Percentiles rank a stretch among this genome's conserved stretches.
Evolutionary conservation across 768 basidiomycete species (phyloP).

Genomic region (Phylloporus rhodoxanthus): DNA sequence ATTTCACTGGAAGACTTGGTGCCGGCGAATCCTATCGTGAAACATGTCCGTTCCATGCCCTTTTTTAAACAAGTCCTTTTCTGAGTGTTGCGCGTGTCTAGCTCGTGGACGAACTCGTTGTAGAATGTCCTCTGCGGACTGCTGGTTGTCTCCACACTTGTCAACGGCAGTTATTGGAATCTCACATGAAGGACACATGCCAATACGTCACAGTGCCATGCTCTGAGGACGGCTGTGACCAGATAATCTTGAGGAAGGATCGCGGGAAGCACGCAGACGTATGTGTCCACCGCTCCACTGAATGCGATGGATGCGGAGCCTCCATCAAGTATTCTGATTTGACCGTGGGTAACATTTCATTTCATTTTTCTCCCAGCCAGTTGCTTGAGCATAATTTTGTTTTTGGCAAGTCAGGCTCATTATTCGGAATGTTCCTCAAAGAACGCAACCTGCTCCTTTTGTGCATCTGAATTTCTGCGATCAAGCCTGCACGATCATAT

Average conservation of each 20-base stretch:
- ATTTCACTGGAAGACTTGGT: conserved; percentile 52
- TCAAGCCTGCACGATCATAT: conserved; percentile 33
- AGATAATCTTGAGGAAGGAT: conserved; percentile 42
- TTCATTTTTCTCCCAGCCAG: neutral
- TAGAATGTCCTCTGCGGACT: conserved; percentile 58
- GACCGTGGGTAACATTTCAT: conserved; percentile 29
- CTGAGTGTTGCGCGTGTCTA: conserved; percentile 26
- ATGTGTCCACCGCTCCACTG: conserved; percentile 33
- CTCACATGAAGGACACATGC: conserved; percentile 61
- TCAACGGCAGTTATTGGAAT: conserved; percentile 59
- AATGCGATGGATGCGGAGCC: conserved; percentile 37
- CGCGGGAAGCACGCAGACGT: conserved; percentile 36
- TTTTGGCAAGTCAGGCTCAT: conserved; percentile 32
- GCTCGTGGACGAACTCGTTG: conserved; percentile 79
- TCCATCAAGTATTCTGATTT: conserved; percentile 32
- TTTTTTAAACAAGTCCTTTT: conserved; percentile 3
- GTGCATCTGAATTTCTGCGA: conserved; percentile 33
- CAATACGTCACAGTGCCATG: conserved; percentile 51
- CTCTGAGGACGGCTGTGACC: conserved; percentile 41
- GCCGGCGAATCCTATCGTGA: conserved; percentile 69
- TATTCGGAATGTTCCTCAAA: conserved; percentile 34
- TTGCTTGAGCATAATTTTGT: conserved; percentile 1
- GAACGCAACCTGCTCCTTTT: conserved; percentile 37
- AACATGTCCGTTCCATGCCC: conserved; percentile 37
- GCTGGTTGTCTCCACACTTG: conserved; percentile 59